phyloP scores from a whole-genome alignment of 495 filamentous ascomycete genomes.

The Aspergillus heteromorphus region DNA sequence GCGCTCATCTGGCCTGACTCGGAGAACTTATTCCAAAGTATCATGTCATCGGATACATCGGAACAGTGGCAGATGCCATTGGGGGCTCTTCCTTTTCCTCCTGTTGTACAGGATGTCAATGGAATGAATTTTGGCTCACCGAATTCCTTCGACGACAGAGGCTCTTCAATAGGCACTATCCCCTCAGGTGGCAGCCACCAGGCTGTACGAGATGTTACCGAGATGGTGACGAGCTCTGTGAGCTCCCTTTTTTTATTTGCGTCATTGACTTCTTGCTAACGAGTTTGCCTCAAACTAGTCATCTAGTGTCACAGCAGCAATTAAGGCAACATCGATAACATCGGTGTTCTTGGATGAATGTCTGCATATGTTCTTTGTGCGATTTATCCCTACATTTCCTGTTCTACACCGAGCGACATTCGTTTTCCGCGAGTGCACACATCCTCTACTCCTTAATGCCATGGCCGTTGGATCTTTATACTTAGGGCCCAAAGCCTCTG shows the following conservation, averaged over 20 bases:
- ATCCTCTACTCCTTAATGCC: conserved; percentile 42
- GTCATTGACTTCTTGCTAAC: conserved; percentile 7
- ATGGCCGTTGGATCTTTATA: conserved; percentile 48
- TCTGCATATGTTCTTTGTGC: conserved; percentile 47
- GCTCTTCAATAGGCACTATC: conserved; percentile 35
- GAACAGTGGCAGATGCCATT: conserved; percentile 47
- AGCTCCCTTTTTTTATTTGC: conserved; percentile 7
- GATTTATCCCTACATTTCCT: conserved; percentile 47
- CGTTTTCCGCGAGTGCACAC: conserved; percentile 45
- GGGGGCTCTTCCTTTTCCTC: conserved; percentile 37
- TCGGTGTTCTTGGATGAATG: conserved; percentile 47
- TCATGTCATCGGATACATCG: conserved; percentile 37
- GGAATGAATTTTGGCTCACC: conserved; percentile 31
- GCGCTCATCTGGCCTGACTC: conserved; percentile 45
- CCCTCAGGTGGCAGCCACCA: conserved; percentile 41
- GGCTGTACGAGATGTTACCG: conserved; percentile 44
- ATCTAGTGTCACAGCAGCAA: conserved; percentile 41
- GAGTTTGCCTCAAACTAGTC: conserved; percentile 21
- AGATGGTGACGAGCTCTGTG: conserved; percentile 45
- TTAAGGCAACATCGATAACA: conserved; percentile 42
- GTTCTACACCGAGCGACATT: conserved; percentile 46
- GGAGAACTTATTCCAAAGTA: conserved; percentile 42
- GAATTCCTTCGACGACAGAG: conserved; percentile 33
- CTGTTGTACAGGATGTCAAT: conserved; percentile 31
- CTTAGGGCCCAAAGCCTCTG: conserved; percentile 40